Percentiles rank a stretch among this genome's conserved stretches.
These are phyloP conservation scores for Daldinia caldariorum DNA, from an alignment of 495 filamentous ascomycete genomes.

Conservation along the genomic window DNA sequence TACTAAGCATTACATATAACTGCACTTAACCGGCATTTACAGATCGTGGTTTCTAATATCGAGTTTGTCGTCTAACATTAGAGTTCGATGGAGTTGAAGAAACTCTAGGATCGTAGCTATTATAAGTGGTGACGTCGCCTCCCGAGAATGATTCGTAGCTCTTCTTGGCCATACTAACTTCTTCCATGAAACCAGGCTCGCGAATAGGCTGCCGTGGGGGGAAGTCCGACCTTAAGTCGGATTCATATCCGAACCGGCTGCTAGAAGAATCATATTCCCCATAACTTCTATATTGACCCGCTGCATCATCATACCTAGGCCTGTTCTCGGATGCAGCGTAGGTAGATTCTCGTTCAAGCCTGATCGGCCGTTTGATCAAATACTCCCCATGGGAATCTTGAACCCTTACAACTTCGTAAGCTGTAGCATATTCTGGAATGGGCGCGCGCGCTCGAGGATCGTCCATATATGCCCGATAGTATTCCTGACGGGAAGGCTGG, in stretches of 20 bases:
- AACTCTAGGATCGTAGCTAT: slow-evolving; percentile 35
- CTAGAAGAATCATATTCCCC: not conserved
- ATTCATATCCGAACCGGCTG: slow-evolving; percentile 5
- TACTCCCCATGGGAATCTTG: slow-evolving; percentile 58
- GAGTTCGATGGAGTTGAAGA: slow-evolving; percentile 15
- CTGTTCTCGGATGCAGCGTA: slow-evolving; percentile 18
- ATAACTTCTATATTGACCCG: slow-evolving; percentile 10
- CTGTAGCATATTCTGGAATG: slow-evolving; percentile 40
- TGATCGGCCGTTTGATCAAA: slow-evolving; percentile 56
- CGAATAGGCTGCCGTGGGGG: slow-evolving; percentile 13
- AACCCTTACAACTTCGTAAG: slow-evolving; percentile 58
- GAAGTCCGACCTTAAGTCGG: slow-evolving; percentile 4
- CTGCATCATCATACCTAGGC: slow-evolving; percentile 9
- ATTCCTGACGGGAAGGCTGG: slow-evolving; percentile 44
- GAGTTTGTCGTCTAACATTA: slow-evolving; percentile 10
- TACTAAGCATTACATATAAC: not conserved
- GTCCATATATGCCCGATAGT: slow-evolving; percentile 48
- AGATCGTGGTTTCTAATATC: slow-evolving; percentile 12
- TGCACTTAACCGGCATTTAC: not conserved
- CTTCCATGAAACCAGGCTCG: not conserved
- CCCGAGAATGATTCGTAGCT: slow-evolving; percentile 2
- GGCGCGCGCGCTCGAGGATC: slow-evolving; percentile 42
- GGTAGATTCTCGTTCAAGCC: slow-evolving; percentile 40
- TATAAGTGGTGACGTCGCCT: slow-evolving; percentile 9
- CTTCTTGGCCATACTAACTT: not conserved